Conservation (phyloP, 805 yeast species). For the Nakazawaea ernobii region DNA sequence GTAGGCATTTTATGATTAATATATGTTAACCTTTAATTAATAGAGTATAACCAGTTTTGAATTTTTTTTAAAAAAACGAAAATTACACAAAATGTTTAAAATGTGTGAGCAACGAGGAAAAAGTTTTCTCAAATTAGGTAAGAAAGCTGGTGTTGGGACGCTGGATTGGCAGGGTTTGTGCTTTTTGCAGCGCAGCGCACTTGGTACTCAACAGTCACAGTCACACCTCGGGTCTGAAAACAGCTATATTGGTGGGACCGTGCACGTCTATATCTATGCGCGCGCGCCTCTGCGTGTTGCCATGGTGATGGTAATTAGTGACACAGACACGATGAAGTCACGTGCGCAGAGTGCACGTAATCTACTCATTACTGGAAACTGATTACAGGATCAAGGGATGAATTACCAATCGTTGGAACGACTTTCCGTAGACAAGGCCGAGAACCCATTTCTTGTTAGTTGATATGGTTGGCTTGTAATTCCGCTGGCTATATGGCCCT, state of each 20-base stretch:
- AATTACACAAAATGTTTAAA: neutral
- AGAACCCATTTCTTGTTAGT: too few relatives aligned
- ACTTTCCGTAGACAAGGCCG: too few relatives aligned
- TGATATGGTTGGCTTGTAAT: too few relatives aligned
- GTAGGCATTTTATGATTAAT: constrained; percentile 68
- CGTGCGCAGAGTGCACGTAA: too few relatives aligned
- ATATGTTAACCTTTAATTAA: neutral
- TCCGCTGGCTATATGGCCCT: too few relatives aligned
- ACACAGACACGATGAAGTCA: too few relatives aligned
- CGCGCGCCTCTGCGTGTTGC: neutral
- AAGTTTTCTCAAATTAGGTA: neutral
- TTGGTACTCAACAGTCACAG: neutral
- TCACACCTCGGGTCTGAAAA: neutral
- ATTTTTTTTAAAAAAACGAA: constrained; percentile 2
- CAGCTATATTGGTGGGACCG: neutral
- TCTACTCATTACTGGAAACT: too few relatives aligned
- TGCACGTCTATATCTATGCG: neutral
- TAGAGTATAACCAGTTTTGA: neutral
- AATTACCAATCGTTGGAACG: too few relatives aligned
- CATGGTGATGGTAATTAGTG: too few relatives aligned
- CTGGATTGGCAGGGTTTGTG: too few relatives aligned
- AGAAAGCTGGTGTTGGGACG: constrained; percentile 1
- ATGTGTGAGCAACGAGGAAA: neutral
- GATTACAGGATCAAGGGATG: too few relatives aligned
- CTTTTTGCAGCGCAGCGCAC: too few relatives aligned